Base-by-base conservation (phyloP, 169 alveolate genomes). In the Plasmodium coatneyi region DNA sequence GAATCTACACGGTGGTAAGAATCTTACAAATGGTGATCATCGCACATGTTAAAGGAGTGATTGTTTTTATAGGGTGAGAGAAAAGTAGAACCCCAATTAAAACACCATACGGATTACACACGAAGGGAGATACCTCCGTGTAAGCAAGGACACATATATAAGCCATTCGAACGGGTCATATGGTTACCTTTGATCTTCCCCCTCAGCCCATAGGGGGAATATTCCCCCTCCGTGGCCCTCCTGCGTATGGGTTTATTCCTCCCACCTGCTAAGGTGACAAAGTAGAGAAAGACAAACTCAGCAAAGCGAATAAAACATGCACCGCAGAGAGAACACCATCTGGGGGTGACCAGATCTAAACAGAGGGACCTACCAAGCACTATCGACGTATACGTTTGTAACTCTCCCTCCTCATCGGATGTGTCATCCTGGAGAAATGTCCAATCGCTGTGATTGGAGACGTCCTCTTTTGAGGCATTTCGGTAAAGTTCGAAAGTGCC, bases 341-440 rank as follows among this genome's bases (percentile, higher is more conserved):
- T 39, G 46, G 1, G 46, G 46, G 1, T 39, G 46, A 39, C 3
- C 46, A 39, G 9, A 39, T 0, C 5, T 0, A 39, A 39, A 39
- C 5, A 30, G 22, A 74, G 2, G 16, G 6, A 22, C 81, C 34
- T 72, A 41, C 92, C 92, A 46, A 49, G 12, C 1, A 84, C 32
- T 25, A 84, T 84, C 1, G 92, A 84, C 12, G 84, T 84, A 16
- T 72, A 49, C 10, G 92, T 84, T 19, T 43, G 36, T 49, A 84
- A 71, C 71, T 84, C 92, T 22, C 36, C 25, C 3, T 72, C 92
- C 0, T 72, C 71, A 25, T 72, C 92, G 19, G 92, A 84, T 16
- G 32, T 36, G 25, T 5, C 84, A 14, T 72, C 39, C 25, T 71
- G 34, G 7, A 32, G 14, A 28, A 19, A 0, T 7, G 92, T 84